phyloP scores from a whole-genome alignment of 2,329 filamentous ascomycete genomes.

The Meredithiella fracta region DNA sequence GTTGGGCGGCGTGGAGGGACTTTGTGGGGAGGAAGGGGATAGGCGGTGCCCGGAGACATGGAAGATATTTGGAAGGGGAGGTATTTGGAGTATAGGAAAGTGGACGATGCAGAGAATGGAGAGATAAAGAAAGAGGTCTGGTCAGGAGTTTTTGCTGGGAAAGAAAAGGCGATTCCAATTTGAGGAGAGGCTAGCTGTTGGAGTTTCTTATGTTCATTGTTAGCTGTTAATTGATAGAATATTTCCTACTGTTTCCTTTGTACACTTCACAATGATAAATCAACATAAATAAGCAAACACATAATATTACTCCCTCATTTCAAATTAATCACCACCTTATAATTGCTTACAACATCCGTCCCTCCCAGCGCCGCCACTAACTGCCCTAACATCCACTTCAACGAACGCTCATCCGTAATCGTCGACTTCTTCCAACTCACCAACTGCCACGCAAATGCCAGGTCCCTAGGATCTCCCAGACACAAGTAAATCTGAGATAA shows the following conservation, averaged over 20 bases:
- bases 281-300: background rate
- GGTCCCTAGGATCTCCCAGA: constrained; percentile 23
- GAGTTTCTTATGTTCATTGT: too few relatives aligned
- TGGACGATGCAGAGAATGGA: background rate
- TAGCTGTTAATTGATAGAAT: too few relatives aligned
- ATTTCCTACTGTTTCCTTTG: too few relatives aligned
- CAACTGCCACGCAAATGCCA: constrained; percentile 35
- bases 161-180: too few relatives aligned
- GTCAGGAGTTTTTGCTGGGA: too few relatives aligned
- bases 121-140: too few relatives aligned
- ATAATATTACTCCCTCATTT: constrained; percentile 27
- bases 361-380: constrained; percentile 47
- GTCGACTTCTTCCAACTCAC: constrained; percentile 40
- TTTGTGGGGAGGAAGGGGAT: background rate
- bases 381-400: constrained; percentile 51
- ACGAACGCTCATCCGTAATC: constrained; percentile 30
- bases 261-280: background rate
- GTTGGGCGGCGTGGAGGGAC: background rate
- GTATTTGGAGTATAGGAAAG: background rate
- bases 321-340: constrained; percentile 26
- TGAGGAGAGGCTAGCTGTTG: too few relatives aligned
- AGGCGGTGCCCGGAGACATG: background rate
- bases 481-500: constrained; percentile 43
- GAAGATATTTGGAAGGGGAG: background rate
- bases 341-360: constrained; percentile 34